A percentile compares a stretch with the other conserved stretches of the same genome.
phyloP scores from a whole-genome alignment of 169 alveolate species.

The Babesia sp. region DNA sequence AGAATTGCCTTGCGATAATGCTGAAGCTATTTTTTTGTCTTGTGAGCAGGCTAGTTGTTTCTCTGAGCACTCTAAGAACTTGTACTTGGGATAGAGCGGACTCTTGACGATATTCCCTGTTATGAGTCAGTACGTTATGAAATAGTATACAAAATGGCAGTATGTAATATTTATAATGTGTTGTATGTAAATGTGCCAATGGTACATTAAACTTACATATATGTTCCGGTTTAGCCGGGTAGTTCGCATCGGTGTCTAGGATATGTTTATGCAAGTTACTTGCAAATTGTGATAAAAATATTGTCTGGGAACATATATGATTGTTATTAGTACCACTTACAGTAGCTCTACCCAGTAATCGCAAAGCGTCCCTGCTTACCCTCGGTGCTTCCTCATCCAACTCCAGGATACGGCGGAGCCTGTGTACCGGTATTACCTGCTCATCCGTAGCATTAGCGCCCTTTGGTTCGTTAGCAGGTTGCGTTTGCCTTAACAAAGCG shows the following conservation, averaged over 20 bases:
- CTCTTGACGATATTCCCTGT: conserved; percentile 35
- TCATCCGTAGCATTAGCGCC: not conserved
- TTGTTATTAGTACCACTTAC: not conserved
- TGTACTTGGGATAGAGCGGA: conserved; percentile 47
- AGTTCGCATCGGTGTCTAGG: conserved; percentile 31
- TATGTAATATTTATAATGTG: no score
- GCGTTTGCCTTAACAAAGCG: not conserved
- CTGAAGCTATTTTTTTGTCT: not conserved
- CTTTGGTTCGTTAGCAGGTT: not conserved
- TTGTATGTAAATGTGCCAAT: no score
- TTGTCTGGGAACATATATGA: not conserved
- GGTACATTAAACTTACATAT: conserved; percentile 36
- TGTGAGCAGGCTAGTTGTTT: conserved; percentile 2
- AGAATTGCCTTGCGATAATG: not conserved
- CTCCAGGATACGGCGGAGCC: conserved; percentile 35
- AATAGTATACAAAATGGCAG: no score
- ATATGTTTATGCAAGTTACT: conserved; percentile 44
- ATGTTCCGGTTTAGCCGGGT: conserved; percentile 56
- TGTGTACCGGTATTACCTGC: conserved; percentile 12
- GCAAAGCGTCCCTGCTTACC: conserved; percentile 43
- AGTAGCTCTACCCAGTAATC: conserved; percentile 34
- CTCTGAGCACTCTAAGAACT: conserved; percentile 34
- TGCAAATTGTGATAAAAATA: conserved; percentile 40
- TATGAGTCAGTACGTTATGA: no score
- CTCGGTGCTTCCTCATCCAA: conserved; percentile 51